Conservation (phyloP, 345 rosid species). For the Ailanthus altissimus region DNA sequence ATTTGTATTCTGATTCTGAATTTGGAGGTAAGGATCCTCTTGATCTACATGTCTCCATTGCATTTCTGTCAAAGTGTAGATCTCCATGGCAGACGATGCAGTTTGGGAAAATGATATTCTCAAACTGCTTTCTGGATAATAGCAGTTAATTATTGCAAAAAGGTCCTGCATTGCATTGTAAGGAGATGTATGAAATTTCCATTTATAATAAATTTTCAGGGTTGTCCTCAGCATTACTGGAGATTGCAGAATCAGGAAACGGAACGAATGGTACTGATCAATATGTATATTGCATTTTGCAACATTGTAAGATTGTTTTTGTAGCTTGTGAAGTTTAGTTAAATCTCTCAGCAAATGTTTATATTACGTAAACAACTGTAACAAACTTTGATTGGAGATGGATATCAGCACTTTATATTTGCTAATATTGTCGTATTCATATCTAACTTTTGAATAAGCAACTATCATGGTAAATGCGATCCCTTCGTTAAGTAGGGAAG, state of each 20-base stretch:
- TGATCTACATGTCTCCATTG: neutral
- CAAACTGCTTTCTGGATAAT: neutral
- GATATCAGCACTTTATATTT: neutral
- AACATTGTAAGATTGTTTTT: neutral
- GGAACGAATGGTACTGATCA: conserved; percentile 49
- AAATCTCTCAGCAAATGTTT: neutral
- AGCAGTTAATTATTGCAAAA: neutral
- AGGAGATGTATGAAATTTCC: neutral
- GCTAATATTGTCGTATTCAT: neutral
- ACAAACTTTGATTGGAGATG: neutral
- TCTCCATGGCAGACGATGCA: neutral
- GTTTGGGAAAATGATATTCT: neutral
- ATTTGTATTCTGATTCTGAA: conserved; percentile 88
- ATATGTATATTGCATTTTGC: neutral
- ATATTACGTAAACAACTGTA: neutral
- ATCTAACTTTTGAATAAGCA: neutral
- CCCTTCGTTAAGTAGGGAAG: neutral
- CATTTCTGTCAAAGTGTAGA: neutral
- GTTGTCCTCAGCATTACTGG: conserved; percentile 83
- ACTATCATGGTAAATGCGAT: neutral
- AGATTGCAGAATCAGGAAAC: conserved; percentile 53
- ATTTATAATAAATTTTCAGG: conserved; percentile 46
- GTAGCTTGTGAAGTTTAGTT: neutral
- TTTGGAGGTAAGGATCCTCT: conserved; percentile 66
- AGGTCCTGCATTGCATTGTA: neutral